Base-by-base conservation (phyloP, 257 asterid genomes). In the Solanum appendiculatum region DNA sequence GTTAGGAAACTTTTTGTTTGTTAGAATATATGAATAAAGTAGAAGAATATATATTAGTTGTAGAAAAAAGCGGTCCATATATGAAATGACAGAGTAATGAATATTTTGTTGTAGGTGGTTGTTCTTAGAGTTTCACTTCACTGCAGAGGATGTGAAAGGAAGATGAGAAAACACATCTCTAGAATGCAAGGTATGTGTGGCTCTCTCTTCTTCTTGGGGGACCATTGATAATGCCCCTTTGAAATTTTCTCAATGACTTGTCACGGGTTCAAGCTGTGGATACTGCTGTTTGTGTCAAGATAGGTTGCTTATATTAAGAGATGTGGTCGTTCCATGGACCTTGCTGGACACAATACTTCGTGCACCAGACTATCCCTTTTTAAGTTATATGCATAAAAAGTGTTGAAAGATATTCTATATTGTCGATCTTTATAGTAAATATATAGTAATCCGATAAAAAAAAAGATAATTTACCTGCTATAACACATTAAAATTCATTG, bases 91-190 rank as follows among this genome's bases (percentile, higher is more conserved):
- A 86, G 33, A 69, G 87, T 31, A 86, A 86, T 86, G 72, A 72
- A 86, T 48, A 81, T 86, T 29, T 36, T 63, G 81, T 66, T 54
- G 82, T 54, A 86, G 88, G 88, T 86, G 84, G 88, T 86, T 51
- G 88, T 58, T 63, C 75, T 86, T 40, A 86, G 86, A 84, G 88
- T 86, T 48, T 80, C 88, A 29, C 39, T 86, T 29, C 88, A 86
- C 75, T 86, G 88, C 40, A 86, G 73, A 84, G 88, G 88, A 29
- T 86, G 88, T 80, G 88, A 86, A 86, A 40, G 58, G 64, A 86
- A 86, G 84, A 73, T 86, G 66, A 86, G 86, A 77, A 86, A 86
- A 66, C 88, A 86, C 39, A 82, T 86, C 72, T 81, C 88, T n/a
- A 81, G 82, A 86, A 86, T 86, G 88, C 86, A 86, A 86, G 88